phyloP scores from a whole-genome alignment of 2,329 filamentous ascomycete species.

The Tolypocladium endophyticum region DNA sequence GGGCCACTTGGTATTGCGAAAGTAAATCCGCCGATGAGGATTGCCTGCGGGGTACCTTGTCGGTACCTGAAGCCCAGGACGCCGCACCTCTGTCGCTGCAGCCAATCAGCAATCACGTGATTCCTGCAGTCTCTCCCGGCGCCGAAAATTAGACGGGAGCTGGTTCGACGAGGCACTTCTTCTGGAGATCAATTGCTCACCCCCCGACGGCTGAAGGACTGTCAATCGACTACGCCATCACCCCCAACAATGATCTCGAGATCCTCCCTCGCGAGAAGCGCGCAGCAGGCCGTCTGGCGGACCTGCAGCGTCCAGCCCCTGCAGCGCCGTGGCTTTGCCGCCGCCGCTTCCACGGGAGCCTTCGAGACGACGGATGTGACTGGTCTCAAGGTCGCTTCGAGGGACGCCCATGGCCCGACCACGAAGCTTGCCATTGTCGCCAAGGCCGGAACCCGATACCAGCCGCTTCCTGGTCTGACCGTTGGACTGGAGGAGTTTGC shows the following conservation, averaged over 20 bases:
- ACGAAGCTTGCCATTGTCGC: slow-evolving; percentile 85
- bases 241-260: slow-evolving; percentile 52
- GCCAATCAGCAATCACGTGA: slow-evolving; percentile 24
- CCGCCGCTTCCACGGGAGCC: slow-evolving; percentile 58
- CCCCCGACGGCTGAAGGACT: slow-evolving; percentile 30
- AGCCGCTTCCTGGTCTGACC: slow-evolving; percentile 80
- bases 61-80: background rate
- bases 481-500: slow-evolving; percentile 90
- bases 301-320: slow-evolving; percentile 44
- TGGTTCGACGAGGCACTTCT: slow-evolving; percentile 32
- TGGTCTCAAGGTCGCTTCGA: slow-evolving; percentile 85
- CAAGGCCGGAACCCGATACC: slow-evolving; percentile 89
- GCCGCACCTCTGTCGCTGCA: background rate
- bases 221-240: slow-evolving; percentile 46
- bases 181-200: slow-evolving; percentile 25
- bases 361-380: slow-evolving; percentile 80
- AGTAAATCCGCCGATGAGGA: background rate
- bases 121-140: slow-evolving; percentile 13
- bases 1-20: background rate
- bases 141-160: slow-evolving; percentile 34
- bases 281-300: slow-evolving; percentile 47
- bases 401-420: slow-evolving; percentile 80
- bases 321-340: slow-evolving; percentile 44
- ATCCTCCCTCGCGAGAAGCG: slow-evolving; percentile 47
- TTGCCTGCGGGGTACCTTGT: background rate